These are phyloP conservation scores for Stemphylium lycopersici DNA, from an alignment of 2,329 filamentous ascomycete genomes.

Conservation along the genomic window DNA sequence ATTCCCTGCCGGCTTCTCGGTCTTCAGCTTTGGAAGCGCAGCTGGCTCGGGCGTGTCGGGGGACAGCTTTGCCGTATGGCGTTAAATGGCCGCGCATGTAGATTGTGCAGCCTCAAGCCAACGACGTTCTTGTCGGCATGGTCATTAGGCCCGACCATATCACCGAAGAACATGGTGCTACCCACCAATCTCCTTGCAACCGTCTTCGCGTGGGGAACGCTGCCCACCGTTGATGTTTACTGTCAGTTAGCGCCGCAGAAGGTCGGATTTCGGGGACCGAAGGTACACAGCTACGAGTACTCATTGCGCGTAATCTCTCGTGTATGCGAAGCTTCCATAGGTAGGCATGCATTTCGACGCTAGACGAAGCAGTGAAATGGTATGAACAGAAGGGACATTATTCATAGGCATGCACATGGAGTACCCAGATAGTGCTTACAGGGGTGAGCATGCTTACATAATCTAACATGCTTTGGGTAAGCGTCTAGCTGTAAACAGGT, in stretches of 20 bases:
- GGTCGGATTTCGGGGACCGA: constrained; percentile 10
- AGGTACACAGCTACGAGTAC: not conserved
- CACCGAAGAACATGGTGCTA: not conserved
- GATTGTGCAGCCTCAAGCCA: not conserved
- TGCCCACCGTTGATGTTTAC: not conserved
- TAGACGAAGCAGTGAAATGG: not conserved
- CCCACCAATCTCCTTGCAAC: not conserved
- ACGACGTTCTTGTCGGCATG: not conserved
- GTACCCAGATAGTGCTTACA: constrained; percentile 1
- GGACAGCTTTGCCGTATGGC: not conserved
- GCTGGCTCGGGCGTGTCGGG: not conserved
- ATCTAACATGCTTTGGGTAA: constrained; percentile 1
- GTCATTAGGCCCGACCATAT: not conserved
- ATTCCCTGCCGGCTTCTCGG: not conserved
- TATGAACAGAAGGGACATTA: not conserved
- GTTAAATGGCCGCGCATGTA: not conserved
- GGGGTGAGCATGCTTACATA: not conserved
- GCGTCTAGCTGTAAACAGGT: not conserved
- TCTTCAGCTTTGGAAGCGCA: not conserved
- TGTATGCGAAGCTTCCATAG: not conserved
- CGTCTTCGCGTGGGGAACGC: not conserved
- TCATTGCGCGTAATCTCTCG: not conserved
- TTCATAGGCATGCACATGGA: not conserved
- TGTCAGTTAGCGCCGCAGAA: not conserved
- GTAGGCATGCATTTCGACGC: not conserved